A percentile compares a stretch with the other conserved stretches of the same genome.
Evolutionary conservation across 2,329 filamentous ascomycete genomes (phyloP).

Genomic region (Conoideocrella luteorostrata): DNA sequence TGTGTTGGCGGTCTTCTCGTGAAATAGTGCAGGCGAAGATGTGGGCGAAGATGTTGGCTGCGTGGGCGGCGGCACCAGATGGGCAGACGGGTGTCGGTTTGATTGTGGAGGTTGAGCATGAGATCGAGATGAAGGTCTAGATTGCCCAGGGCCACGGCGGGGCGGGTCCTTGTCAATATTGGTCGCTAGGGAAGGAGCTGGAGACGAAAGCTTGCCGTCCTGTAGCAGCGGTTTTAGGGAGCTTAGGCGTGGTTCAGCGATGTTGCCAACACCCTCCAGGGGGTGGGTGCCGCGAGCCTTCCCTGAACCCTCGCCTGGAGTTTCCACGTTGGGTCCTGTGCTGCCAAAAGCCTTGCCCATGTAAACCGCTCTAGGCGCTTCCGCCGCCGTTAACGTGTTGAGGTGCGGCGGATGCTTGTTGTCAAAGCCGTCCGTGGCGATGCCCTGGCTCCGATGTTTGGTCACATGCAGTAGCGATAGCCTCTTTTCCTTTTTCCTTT

Average conservation of each 20-base stretch:
- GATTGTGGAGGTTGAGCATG: conserved; percentile 11
- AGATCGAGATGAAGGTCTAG: conserved; percentile 9
- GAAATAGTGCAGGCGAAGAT: background rate
- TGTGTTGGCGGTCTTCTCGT: background rate
- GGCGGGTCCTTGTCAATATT: conserved; percentile 4
- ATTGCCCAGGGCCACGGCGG: background rate
- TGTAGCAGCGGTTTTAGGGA: background rate
- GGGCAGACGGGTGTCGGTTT: background rate
- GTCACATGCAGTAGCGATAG: conserved; percentile 1
- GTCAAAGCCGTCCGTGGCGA: too few species aligned
- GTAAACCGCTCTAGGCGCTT: background rate
- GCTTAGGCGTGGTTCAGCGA: background rate
- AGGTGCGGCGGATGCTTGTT: too few species aligned
- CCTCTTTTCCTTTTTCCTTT: background rate
- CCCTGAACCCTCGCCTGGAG: too few species aligned
- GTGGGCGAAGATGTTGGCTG: conserved; percentile 3
- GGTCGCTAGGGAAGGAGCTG: conserved; percentile 2
- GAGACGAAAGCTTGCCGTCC: background rate
- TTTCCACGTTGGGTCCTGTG: background rate
- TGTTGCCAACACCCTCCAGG: too few species aligned
- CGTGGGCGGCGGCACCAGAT: background rate
- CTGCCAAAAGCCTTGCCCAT: too few species aligned
- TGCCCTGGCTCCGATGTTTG: background rate
- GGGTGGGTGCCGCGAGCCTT: too few species aligned
- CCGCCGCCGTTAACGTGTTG: too few species aligned